phyloP scores from a whole-genome alignment of 1,284 basidiomycete species.

The Macrocybe sp. region DNA sequence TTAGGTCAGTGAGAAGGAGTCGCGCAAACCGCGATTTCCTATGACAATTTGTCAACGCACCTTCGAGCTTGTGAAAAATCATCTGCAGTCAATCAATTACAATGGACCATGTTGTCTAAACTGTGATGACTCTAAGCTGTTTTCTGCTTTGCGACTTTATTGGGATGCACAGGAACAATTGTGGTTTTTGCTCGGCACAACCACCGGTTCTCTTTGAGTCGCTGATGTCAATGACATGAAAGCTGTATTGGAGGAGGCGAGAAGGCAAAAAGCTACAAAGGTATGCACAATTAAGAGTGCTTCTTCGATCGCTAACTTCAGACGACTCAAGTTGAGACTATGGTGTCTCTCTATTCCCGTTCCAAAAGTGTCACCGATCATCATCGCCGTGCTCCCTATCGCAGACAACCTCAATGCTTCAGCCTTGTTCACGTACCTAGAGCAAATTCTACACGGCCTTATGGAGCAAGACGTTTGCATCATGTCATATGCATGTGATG shows the following conservation, averaged over 20 bases:
- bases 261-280: slow-evolving; percentile 13
- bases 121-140: slow-evolving; percentile 31
- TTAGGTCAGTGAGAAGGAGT: slow-evolving; percentile 1
- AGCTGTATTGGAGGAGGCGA: slow-evolving; percentile 1
- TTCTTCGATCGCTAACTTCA: too few species aligned
- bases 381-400: slow-evolving; percentile 6
- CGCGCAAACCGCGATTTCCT: slow-evolving; percentile 16
- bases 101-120: slow-evolving; percentile 23
- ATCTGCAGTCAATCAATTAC: slow-evolving; percentile 18
- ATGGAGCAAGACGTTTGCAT: slow-evolving; percentile 3
- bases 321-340: slow-evolving; percentile 3
- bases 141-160: slow-evolving; percentile 18
- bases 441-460: slow-evolving; percentile 3
- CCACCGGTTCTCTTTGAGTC: slow-evolving; percentile 9
- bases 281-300: slow-evolving; percentile 1
- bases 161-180: slow-evolving; percentile 16
- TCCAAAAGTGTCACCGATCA: slow-evolving; percentile 9
- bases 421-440: neutral
- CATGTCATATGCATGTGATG: slow-evolving; percentile 10
- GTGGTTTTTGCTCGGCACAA: slow-evolving; percentile 16
- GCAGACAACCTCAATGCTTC: slow-evolving; percentile 1
- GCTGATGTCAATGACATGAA: slow-evolving; percentile 12
- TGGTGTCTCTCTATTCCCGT: slow-evolving; percentile 8
- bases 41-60: slow-evolving; percentile 14
- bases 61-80: slow-evolving; percentile 15